These are phyloP conservation scores for Entonaema liquescens DNA, from an alignment of 495 filamentous ascomycete species.

Conservation along the genomic window DNA sequence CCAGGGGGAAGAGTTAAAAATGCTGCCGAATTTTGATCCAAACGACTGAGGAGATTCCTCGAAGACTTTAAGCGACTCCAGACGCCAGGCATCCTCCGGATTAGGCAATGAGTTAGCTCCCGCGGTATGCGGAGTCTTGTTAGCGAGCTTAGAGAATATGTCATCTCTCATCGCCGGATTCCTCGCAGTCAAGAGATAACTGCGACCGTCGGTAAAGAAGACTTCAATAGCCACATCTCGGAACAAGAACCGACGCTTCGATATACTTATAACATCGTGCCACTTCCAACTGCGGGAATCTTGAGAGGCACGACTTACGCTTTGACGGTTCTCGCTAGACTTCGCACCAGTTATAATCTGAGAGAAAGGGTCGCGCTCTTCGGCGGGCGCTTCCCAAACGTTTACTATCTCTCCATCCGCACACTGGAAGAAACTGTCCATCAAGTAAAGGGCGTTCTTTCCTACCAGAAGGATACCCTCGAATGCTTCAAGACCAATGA, in stretches of 20 bases:
- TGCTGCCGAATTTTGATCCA: conserved; percentile 91
- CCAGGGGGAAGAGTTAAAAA: conserved; percentile 78
- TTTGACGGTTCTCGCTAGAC: conserved; percentile 64
- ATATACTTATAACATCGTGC: conserved; percentile 95
- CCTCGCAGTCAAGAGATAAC: conserved; percentile 88
- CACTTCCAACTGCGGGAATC: conserved; percentile 91
- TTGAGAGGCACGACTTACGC: conserved; percentile 66
- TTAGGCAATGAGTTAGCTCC: conserved; percentile 59
- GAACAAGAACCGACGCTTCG: conserved; percentile 93
- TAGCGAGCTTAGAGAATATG: conserved; percentile 74
- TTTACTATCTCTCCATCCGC: conserved; percentile 95
- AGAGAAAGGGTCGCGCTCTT: conserved; percentile 94
- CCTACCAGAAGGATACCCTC: conserved; percentile 93
- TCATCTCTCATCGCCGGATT: conserved; percentile 77
- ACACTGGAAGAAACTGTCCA: conserved; percentile 94
- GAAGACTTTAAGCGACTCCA: conserved; percentile 82
- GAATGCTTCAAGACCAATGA: conserved; percentile 89
- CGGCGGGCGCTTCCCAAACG: conserved; percentile 88
- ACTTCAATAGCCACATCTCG: conserved; percentile 94
- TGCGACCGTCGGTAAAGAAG: conserved; percentile 95
- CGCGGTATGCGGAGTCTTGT: conserved; percentile 80
- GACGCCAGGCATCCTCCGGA: conserved; percentile 80
- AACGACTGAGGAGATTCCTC: conserved; percentile 85
- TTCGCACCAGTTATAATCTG: conserved; percentile 89
- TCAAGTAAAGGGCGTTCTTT: conserved; percentile 91